Evolutionary conservation across 805 yeast species (phyloP), one percentile per base, ranked within the genome.

Genomic region (Saccharomycopsis sp.): DNA sequence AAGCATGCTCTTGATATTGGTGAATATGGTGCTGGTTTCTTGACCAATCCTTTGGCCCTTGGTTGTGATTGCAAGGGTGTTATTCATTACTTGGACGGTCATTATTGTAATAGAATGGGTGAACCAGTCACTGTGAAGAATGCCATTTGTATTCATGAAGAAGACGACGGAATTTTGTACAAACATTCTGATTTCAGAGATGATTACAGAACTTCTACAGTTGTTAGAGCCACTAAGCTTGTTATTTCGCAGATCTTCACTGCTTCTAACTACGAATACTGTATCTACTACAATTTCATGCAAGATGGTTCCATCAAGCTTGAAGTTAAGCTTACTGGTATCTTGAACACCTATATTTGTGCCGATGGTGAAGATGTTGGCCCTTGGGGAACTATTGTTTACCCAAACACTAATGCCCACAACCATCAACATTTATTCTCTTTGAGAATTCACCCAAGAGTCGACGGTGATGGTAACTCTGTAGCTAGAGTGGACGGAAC

Each of bases 51-150:
- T 38, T 77, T 87, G 64, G 74, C 86, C 20, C 78, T 87, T 57
- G 93, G 93, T 49, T 87, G 94, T 70, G 94, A 87, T 72, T 87
- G 94, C 76, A 87, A 87, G 71, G 94, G 94, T 69, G 89, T 83
- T 52, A 87, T 87, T 66, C 92, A 88, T 71, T 87, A 87, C 74
- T 69, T 87, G 72, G 92, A 87, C 72, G 92, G 89, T n/a, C 84
- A 82, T 71, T 85, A 86, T 68, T 78, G 85, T 38, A 83, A 82
- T 71, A 80, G 83, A 70, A 71, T 75, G 8, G 94, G 94, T 69
- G 84, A 80, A 22, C 84, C 90, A 59, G 75, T 83, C 64, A 83
- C 89, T 38, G 78, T 86, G 60, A 86, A 84, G 72, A 85, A 87
- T 65, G 93, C 92, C 15, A 79, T 87, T 62, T 87, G 94, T 73